phyloP scores from a whole-genome alignment of 805 yeast genomes.

The Blastobotrys peoriensis region DNA sequence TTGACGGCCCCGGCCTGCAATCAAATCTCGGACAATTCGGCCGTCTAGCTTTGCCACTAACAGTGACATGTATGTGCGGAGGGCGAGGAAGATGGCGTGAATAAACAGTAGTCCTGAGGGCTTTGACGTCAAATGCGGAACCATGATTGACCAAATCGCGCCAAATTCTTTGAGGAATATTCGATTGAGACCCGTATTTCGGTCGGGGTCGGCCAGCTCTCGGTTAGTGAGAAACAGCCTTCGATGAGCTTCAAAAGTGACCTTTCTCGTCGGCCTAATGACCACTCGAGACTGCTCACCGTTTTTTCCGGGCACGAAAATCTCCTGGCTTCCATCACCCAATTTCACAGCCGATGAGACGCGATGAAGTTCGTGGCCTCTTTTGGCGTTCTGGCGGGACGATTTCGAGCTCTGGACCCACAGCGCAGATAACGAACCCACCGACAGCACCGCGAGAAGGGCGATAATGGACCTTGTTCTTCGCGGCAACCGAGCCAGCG shows the following conservation, averaged over 20 bases:
- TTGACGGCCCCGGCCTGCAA: conserved; percentile 69
- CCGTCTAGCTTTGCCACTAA: conserved; percentile 88
- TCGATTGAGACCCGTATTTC: conserved; percentile 40
- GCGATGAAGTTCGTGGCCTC: conserved; percentile 15
- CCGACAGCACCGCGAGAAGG: not conserved
- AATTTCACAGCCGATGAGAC: conserved; percentile 23
- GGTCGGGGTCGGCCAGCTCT: conserved; percentile 10
- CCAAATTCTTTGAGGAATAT: conserved; percentile 64
- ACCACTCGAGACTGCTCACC: conserved; percentile 21
- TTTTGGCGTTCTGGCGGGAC: not conserved
- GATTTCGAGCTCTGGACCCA: not conserved
- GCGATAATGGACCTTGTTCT: not conserved
- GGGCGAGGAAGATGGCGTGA: conserved; percentile 67
- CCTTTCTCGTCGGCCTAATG: conserved; percentile 26
- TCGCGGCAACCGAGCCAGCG: not conserved
- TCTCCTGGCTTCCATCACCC: conserved; percentile 25
- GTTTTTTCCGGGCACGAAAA: conserved; percentile 23
- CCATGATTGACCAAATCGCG: conserved; percentile 72
- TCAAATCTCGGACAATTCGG: conserved; percentile 81
- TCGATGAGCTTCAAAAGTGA: conserved; percentile 28
- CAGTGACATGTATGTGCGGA: conserved; percentile 82
- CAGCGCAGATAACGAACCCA: not conserved
- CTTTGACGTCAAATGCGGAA: conserved; percentile 67
- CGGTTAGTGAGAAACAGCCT: conserved; percentile 20
- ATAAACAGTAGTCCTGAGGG: conserved; percentile 59